A percentile compares a stretch with the other conserved stretches of the same genome.
Conservation (phyloP, 1,139 yeast species). For the Meyerozyma athensensis region DNA sequence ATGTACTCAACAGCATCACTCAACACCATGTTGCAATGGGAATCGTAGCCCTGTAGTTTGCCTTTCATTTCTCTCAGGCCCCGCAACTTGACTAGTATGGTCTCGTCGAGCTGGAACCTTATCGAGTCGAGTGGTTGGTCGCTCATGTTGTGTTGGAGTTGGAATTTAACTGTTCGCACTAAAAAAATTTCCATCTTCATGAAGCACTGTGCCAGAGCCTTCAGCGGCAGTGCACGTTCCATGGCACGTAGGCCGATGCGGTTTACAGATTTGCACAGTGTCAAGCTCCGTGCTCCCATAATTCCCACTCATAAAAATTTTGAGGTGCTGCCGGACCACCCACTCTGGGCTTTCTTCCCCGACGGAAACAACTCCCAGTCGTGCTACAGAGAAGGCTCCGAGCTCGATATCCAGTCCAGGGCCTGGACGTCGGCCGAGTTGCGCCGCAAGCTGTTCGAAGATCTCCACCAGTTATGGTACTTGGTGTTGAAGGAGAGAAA, state of each 20-base stretch:
- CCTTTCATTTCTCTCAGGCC: conserved; percentile 96
- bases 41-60: conserved; percentile 88
- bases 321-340: conserved; percentile 78
- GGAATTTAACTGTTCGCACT: background rate
- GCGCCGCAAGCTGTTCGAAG: conserved; percentile 87
- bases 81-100: conserved; percentile 82
- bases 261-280: conserved; percentile 23
- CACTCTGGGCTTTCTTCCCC: conserved; percentile 90
- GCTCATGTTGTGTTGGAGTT: conserved; percentile 7
- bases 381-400: conserved; percentile 56
- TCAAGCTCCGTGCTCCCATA: conserved; percentile 74
- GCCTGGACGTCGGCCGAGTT: conserved; percentile 87
- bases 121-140: conserved; percentile 74
- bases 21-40: conserved; percentile 92
- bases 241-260: conserved; percentile 20
- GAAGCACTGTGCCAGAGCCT: conserved; percentile 15
- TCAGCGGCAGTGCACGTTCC: background rate
- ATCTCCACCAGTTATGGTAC: conserved; percentile 89
- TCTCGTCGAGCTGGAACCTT: conserved; percentile 81
- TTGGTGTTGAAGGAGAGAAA: conserved; percentile 80
- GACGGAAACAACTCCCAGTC: conserved; percentile 42
- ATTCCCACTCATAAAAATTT: conserved; percentile 74
- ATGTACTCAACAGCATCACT: conserved; percentile 90
- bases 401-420: conserved; percentile 57
- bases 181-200: conserved; percentile 9